Conservation (phyloP, 805 yeast species). For the Yarrowia sp. region DNA sequence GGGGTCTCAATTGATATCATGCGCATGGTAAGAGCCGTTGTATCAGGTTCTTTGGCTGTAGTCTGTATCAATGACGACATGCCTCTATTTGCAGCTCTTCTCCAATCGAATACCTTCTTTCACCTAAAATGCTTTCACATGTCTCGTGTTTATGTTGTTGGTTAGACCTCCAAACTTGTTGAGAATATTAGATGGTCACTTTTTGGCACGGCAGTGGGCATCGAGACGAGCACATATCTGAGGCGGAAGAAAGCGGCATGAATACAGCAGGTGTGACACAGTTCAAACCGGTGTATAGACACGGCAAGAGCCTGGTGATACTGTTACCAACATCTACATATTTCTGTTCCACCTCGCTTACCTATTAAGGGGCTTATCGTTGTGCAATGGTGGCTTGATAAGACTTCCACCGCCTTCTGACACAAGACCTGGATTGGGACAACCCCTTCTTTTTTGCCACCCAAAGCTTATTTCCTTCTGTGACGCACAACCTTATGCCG, state of each 20-base stretch:
- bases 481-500: neutral
- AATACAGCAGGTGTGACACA: too few relatives aligned
- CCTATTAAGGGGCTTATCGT: conserved; percentile 17
- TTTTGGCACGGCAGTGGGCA: conserved; percentile 10
- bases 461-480: conserved; percentile 2
- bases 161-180: neutral
- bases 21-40: too few relatives aligned
- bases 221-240: conserved; percentile 23
- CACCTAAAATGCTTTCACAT: neutral
- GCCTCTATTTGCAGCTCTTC: too few relatives aligned
- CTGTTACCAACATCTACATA: too few relatives aligned
- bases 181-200: too few relatives aligned
- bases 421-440: neutral
- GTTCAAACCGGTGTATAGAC: too few relatives aligned
- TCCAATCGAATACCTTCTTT: too few relatives aligned
- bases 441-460: conserved; percentile 30
- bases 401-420: conserved; percentile 5
- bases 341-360: too few relatives aligned
- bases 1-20: too few relatives aligned
- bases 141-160: neutral
- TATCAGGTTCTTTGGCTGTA: too few relatives aligned
- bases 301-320: too few relatives aligned
- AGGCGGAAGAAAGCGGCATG: conserved; percentile 21
- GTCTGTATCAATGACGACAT: too few relatives aligned
- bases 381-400: conserved; percentile 3